Base-by-base conservation (phyloP, 352 stramenopile genomes). In the Peronosclerospora sorghi region DNA sequence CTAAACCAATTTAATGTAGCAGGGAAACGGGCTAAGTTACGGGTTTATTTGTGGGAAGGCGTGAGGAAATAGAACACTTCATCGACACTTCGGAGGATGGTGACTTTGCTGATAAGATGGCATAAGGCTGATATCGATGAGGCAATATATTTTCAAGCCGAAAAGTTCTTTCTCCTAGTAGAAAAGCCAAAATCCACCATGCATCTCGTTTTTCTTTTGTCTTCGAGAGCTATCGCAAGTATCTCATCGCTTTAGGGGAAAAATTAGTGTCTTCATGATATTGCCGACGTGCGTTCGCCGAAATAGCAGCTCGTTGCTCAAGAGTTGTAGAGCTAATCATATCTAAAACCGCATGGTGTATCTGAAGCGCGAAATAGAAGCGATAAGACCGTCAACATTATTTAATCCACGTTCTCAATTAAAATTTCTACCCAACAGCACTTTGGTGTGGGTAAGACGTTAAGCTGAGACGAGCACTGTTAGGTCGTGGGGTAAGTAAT, bases 221-320 rank as follows among this genome's bases (percentile, higher is more conserved):
- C 18, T 51, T 50, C 45, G 59, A 51, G 32, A 62, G 65, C 14
- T 36, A 20, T 28, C 46, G 47, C 26, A 80, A 29, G 19, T 65
- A 21, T 32, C 59, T 34, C 68, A 83, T 83, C 1, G 41, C 44
- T 0, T 41, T 41, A 2, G 56, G 52, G 36, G 80, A 83, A 28
- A 69, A 75, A 14, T 61, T 55, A 1, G 60, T 68, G 42, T 83
- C 64, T 41, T 53, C 44, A 24, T 74, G 56, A 35, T 80, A 80
- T 34, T 56, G 44, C 41, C 59, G 59, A 8, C 55, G 51, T 1
- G 54, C 59, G 4, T 58, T 56, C 2, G 41, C 41, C 0, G 45
- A 62, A 14, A 65, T 58, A 0, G 30, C 30, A 41, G 56, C 43
- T 30, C 62, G 56, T 35, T 77, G 49, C n/a, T 55, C 32, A 7